These are phyloP conservation scores for Alternaria arborescens DNA, from an alignment of 2,329 filamentous ascomycete genomes.

Conservation along the genomic window DNA sequence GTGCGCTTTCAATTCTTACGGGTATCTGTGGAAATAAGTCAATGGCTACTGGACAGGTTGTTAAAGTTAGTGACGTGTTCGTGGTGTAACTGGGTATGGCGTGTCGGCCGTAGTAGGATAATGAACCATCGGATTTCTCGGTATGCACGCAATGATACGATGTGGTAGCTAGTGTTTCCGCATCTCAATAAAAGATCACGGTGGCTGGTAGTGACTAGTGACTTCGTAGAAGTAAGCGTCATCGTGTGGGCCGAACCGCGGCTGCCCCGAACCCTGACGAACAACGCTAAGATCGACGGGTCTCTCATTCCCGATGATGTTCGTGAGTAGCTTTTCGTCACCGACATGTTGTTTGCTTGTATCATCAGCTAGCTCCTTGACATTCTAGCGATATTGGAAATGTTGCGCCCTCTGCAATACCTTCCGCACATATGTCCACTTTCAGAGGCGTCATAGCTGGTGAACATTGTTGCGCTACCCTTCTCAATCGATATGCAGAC, in stretches of 20 bases:
- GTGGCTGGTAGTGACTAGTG: neutral
- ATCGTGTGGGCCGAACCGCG: neutral
- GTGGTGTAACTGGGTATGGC: slow-evolving; percentile 11
- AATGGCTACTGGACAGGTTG: slow-evolving; percentile 64
- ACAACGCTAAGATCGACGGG: slow-evolving; percentile 5
- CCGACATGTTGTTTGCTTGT: neutral
- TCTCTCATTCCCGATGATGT: neutral
- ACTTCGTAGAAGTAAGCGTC: neutral
- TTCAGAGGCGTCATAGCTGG: slow-evolving; percentile 46
- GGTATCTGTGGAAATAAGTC: slow-evolving; percentile 68
- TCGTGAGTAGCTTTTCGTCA: neutral
- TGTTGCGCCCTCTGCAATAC: neutral
- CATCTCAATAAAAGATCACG: neutral
- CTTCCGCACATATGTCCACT: slow-evolving; percentile 39
- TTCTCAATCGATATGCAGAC: neutral
- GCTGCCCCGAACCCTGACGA: neutral
- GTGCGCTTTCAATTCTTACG: slow-evolving; percentile 66
- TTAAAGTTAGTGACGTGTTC: slow-evolving; percentile 62
- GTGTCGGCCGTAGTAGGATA: neutral
- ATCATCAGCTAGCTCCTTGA: neutral
- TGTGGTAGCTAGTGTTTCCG: neutral
- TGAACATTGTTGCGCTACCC: slow-evolving; percentile 18
- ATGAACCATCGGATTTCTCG: neutral
- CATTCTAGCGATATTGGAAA: slow-evolving; percentile 1
- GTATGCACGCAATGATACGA: neutral